Evolutionary conservation across 371 early-diverging fungal species (phyloP), one percentile per base, ranked within the genome.

Genomic region (Mucor irregularis): DNA sequence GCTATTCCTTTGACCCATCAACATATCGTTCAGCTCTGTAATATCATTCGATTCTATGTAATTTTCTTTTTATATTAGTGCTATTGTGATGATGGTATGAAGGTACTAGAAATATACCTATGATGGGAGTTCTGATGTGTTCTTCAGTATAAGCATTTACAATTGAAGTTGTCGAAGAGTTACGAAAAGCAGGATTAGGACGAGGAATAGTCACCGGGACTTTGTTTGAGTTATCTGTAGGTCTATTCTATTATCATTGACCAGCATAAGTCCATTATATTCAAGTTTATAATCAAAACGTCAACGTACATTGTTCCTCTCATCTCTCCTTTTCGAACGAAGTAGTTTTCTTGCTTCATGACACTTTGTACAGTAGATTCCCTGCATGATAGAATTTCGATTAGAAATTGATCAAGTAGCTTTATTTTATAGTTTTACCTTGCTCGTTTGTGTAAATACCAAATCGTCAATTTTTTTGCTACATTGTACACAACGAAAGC

Each of bases 401-500:
- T 10, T 16, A 16, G 14, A 7, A 16, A 3, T 38, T 1, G 25
- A 13, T 26, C 26, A 14, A 19, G 28, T 21, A 10, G 1, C 3
- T 17, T 37, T 6, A n/a, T 34, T 14, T 26, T 37, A 21, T 24
- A 30, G 29, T 13, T 34, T 40, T 78, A 80, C 84, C 67, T 82
- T 87, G 56, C 83, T 88, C 28, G 91, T 91, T 63, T 90, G 89
- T 35, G 90, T 89, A 72, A 89, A 91, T 24, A 88, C 86, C 30
- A 90, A 73, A 54, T 90, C 89, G 29, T 87, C 87, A 47, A 90
- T 90, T 54, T 84, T 85, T 51, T 81, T 74, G 49, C 80, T 66
- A 59, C 91, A 91, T 47, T 83, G 85, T 17, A 80, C 73, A 69
- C 92, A 94, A 17, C 87, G 77, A 66, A 94, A 94, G 64, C 93